Base-by-base conservation (phyloP, 805 yeast genomes). In the Groenewaldozyma tartarivorans region DNA sequence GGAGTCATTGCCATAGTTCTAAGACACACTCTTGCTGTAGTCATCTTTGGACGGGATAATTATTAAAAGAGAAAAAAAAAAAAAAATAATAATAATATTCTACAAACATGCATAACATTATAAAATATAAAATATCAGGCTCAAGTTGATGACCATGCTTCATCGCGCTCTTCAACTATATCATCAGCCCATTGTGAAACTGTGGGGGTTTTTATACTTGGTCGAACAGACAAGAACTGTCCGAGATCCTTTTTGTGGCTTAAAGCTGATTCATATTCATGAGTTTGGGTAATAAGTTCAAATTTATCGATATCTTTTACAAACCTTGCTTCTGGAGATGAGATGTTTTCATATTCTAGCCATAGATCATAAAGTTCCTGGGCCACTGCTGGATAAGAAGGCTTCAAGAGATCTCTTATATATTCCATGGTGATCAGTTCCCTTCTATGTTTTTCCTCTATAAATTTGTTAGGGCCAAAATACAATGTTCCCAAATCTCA, bases 261-360 rank as follows among this genome's bases (percentile, higher is more conserved):
- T 50, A 68, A 72, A 48, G 67, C 66, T 51, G 76, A 79, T 64
- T 86, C 95, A 57, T 88, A 90, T 60, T 87, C 69, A 29, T 54
- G 49, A 29, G 63, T 51, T 49, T 66, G 71, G 33, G 57, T 50
- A 84, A 71, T 77, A 77, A 31, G 88, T 80, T 64, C 84, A 85
- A 49, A 81, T 72, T 90, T 90, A 62, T 90, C 97, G 46, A 92
- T 77, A 61, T 90, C 96, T 64, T 90, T 90, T 48, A 90, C 96
- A 50, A 85, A 84, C 41, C 79, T 69, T 9, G 96, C 95, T 60
- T 90, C 97, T 20, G 75, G 58, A 33, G 80, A 75, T 50, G 85
- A 69, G 51, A 84, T 81, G 54, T 81, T 77, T 64, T 90, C 98
- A 62, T 90, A 90, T 58, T 86, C 95, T 42, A 79, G 63, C 95